Percentiles rank a stretch among this genome's conserved stretches.
These are phyloP conservation scores for Xylariaceae sp. DNA, from an alignment of 2,329 filamentous ascomycete genomes.

Conservation along the genomic window DNA sequence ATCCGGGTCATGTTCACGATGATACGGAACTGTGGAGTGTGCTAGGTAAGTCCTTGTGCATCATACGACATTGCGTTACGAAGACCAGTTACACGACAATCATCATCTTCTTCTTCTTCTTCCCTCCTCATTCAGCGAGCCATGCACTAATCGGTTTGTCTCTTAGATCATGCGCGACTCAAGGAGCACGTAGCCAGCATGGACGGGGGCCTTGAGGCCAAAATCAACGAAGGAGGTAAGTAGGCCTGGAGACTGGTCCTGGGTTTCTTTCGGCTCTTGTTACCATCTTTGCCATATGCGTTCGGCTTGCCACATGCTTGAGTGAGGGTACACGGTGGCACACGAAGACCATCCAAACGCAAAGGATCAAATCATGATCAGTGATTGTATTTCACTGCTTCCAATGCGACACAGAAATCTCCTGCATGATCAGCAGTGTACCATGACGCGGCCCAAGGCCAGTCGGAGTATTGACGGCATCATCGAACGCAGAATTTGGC, in stretches of 20 bases:
- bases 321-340: constrained; percentile 20
- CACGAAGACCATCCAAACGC: constrained; percentile 13
- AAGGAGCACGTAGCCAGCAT: constrained; percentile 85
- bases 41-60: constrained; percentile 58
- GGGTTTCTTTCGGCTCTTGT: constrained; percentile 30
- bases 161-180: constrained; percentile 78
- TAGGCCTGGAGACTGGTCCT: constrained; percentile 25
- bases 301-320: constrained; percentile 27
- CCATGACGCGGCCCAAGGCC: background rate
- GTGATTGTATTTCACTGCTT: constrained; percentile 29
- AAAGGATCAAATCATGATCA: constrained; percentile 15
- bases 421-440: constrained; percentile 3
- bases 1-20: constrained; percentile 90
- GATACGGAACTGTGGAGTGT: constrained; percentile 97
- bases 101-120: background rate
- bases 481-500: background rate
- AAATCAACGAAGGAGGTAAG: constrained; percentile 89
- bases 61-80: constrained; percentile 16
- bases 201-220: constrained; percentile 84
- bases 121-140: constrained; percentile 17
- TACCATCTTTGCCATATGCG: constrained; percentile 28
- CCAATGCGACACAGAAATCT: constrained; percentile 32
- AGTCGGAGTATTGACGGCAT: background rate
- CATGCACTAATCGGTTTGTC: constrained; percentile 36
- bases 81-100: background rate